Percentiles rank a stretch among this genome's conserved stretches.
phyloP scores from a whole-genome alignment of 108 stramenopile species.

The Nitzschia sp. region DNA sequence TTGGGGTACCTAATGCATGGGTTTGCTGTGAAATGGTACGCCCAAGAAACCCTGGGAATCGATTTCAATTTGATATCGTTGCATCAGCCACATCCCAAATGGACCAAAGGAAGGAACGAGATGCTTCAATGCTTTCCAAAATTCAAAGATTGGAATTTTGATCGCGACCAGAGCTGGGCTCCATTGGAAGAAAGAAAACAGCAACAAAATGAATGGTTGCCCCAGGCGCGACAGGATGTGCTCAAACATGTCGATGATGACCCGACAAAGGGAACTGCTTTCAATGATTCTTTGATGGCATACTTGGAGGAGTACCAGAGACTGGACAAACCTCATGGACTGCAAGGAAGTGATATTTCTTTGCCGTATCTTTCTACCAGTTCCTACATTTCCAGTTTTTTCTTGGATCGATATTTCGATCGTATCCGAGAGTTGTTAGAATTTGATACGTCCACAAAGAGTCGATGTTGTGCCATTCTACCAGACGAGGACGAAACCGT shows the following conservation, averaged over 20 bases:
- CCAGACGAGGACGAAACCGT: constrained; percentile 45
- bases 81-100: constrained; percentile 16
- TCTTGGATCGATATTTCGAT: constrained; percentile 27
- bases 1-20: constrained; percentile 23
- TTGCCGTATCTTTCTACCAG: constrained; percentile 24
- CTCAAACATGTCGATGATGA: neutral
- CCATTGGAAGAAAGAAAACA: constrained; percentile 17
- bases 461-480: constrained; percentile 15
- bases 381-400: neutral
- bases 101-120: neutral
- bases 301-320: neutral
- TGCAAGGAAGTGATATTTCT: neutral
- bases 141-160: constrained; percentile 18
- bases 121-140: constrained; percentile 27
- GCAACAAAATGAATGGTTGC: neutral
- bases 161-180: constrained; percentile 10
- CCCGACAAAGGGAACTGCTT: neutral
- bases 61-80: constrained; percentile 7
- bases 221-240: neutral
- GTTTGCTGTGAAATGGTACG: constrained; percentile 19
- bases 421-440: constrained; percentile 22
- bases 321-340: neutral
- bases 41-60: constrained; percentile 19
- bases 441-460: constrained; percentile 15
- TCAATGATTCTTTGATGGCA: neutral